Conservation (phyloP, 129 eudicot species). For the Deinandra increscens region DNA sequence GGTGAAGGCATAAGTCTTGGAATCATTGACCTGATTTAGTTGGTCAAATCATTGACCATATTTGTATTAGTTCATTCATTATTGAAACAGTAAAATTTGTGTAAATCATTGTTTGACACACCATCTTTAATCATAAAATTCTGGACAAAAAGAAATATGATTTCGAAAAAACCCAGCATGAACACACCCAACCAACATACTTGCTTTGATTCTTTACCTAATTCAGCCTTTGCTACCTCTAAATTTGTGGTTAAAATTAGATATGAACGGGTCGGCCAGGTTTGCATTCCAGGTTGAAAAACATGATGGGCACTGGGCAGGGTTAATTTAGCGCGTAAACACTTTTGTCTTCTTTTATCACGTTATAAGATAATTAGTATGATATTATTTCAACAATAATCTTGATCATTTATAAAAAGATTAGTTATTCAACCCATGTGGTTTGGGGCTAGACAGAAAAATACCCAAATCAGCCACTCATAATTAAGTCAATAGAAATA, state of each 20-base stretch:
- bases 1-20: constrained; percentile 57
- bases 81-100: not conserved
- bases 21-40: constrained; percentile 47
- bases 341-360: not conserved
- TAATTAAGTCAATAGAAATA: not conserved
- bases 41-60: constrained; percentile 11
- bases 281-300: no score
- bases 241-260: no score
- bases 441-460: not conserved
- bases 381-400: not conserved
- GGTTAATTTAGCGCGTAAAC: no score
- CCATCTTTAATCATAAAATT: not conserved
- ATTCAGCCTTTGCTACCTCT: no score
- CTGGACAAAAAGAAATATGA: not conserved
- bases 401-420: not conserved
- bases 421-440: constrained; percentile 1
- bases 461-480: not conserved
- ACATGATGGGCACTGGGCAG: no score
- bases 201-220: no score
- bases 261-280: no score
- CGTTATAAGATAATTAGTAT: not conserved
- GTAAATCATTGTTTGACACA: not conserved
- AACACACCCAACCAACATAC: no score
- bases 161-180: no score
- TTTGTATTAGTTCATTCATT: not conserved